A percentile compares a stretch with the other conserved stretches of the same genome.
Conservation (phyloP, 495 filamentous ascomycete genomes). For the Tuber magnatum region DNA sequence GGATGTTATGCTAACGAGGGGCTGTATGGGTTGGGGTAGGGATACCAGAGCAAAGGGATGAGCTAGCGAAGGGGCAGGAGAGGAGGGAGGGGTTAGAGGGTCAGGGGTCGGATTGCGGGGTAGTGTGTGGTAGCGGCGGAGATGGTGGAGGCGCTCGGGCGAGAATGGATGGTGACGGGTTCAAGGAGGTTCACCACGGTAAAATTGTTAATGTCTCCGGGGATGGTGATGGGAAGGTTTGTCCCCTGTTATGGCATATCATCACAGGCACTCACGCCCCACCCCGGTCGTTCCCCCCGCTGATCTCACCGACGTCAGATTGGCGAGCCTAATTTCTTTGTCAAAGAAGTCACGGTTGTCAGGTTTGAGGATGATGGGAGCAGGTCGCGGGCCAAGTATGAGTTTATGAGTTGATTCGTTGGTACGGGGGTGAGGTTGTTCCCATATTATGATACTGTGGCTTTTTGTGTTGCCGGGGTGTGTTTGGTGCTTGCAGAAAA, state of each 20-base stretch:
- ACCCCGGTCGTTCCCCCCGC: not conserved
- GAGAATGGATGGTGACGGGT: not conserved
- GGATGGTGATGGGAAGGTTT: not conserved
- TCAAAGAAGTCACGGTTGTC: not conserved
- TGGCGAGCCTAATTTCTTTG: not conserved
- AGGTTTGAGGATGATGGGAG: not conserved
- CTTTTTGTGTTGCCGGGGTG: not conserved
- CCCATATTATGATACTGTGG: not conserved
- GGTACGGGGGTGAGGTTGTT: not conserved
- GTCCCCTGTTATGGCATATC: not conserved
- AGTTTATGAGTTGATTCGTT: not conserved
- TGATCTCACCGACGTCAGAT: not conserved
- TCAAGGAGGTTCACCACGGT: not conserved
- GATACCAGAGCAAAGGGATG: not conserved
- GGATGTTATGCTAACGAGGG: not conserved
- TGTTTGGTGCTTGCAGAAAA: not conserved
- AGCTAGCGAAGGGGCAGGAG: not conserved
- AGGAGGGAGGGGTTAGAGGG: not conserved
- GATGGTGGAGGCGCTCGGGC: not conserved
- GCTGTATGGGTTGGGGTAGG: not conserved
- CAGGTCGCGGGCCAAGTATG: not conserved
- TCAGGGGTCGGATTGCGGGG: not conserved
- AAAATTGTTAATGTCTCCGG: not conserved
- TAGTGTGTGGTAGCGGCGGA: not conserved
- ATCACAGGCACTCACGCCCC: not conserved